Evolutionary conservation across 306 rosid species (phyloP).

Genomic region (Erythrophleum fordii): DNA sequence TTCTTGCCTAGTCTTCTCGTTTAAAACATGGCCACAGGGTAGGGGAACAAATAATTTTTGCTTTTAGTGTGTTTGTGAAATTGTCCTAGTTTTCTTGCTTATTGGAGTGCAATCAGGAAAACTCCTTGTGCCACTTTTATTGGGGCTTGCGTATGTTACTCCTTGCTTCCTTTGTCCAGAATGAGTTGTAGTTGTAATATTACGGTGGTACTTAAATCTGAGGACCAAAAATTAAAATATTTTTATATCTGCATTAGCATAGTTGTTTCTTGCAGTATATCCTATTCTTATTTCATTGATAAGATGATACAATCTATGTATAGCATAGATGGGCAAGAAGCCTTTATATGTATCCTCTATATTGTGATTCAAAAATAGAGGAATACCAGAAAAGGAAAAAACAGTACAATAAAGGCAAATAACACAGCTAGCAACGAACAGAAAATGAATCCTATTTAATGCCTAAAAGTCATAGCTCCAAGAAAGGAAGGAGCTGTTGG

Average conservation of each 20-base stretch:
- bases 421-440: too few relatives aligned
- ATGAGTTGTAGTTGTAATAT: constrained; percentile 6
- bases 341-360: too few relatives aligned
- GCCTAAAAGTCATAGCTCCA: too few relatives aligned
- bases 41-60: background rate
- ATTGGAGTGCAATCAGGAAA: constrained; percentile 56
- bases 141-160: constrained; percentile 54
- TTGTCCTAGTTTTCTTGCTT: constrained; percentile 35
- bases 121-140: constrained; percentile 52
- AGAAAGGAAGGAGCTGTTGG: too few relatives aligned
- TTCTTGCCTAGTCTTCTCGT: constrained; percentile 8
- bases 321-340: too few relatives aligned
- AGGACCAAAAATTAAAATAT: background rate
- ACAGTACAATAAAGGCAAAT: too few relatives aligned
- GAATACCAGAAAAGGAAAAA: too few relatives aligned
- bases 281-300: too few relatives aligned
- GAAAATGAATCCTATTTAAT: too few relatives aligned
- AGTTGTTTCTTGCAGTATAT: constrained; percentile 7
- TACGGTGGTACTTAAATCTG: background rate
- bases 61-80: constrained; percentile 9
- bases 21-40: constrained; percentile 4
- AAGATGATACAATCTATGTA: too few relatives aligned
- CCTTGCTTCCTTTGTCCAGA: constrained; percentile 18
- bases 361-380: too few relatives aligned
- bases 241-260: constrained; percentile 28